These are phyloP conservation scores for Collybia sordida DNA, from an alignment of 768 basidiomycete genomes.

Conservation along the genomic window DNA sequence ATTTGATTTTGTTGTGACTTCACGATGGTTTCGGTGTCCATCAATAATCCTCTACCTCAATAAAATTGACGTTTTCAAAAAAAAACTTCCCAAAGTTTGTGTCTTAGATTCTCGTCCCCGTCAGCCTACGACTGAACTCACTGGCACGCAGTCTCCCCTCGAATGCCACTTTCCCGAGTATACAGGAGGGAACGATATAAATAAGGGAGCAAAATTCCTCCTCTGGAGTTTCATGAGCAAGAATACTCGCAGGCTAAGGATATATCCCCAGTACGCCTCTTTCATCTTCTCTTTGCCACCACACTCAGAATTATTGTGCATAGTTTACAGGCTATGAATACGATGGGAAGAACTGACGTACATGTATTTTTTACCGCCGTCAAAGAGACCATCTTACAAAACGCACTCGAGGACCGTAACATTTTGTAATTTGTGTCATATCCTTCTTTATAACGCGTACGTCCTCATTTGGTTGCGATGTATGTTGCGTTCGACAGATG, in stretches of 20 bases:
- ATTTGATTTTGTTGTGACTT: constrained; percentile 92
- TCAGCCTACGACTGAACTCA: constrained; percentile 43
- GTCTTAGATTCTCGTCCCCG: neutral
- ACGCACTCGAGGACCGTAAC: constrained; percentile 74
- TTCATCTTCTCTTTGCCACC: constrained; percentile 33
- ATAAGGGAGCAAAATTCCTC: constrained; percentile 93
- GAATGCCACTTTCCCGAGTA: constrained; percentile 86
- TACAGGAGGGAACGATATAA: constrained; percentile 84
- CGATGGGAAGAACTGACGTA: too few species aligned
- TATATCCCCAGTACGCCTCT: constrained; percentile 91
- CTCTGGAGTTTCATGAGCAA: constrained; percentile 94
- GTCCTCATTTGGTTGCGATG: too few species aligned
- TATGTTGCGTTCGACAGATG: too few species aligned
- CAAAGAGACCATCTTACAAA: constrained; percentile 81
- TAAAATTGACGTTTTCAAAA: constrained; percentile 92
- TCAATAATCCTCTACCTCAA: constrained; percentile 91
- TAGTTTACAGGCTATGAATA: constrained; percentile 78
- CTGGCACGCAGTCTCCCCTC: constrained; percentile 61
- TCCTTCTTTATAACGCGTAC: too few species aligned
- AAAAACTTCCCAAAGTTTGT: constrained; percentile 68
- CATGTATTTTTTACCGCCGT: constrained; percentile 73
- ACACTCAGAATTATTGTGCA: neutral
- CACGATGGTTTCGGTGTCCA: constrained; percentile 89
- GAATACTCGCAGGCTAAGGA: constrained; percentile 79
- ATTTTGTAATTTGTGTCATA: too few species aligned